These are phyloP conservation scores for Xylariaceae sp. DNA, from an alignment of 2,329 filamentous ascomycete genomes.

Conservation along the genomic window DNA sequence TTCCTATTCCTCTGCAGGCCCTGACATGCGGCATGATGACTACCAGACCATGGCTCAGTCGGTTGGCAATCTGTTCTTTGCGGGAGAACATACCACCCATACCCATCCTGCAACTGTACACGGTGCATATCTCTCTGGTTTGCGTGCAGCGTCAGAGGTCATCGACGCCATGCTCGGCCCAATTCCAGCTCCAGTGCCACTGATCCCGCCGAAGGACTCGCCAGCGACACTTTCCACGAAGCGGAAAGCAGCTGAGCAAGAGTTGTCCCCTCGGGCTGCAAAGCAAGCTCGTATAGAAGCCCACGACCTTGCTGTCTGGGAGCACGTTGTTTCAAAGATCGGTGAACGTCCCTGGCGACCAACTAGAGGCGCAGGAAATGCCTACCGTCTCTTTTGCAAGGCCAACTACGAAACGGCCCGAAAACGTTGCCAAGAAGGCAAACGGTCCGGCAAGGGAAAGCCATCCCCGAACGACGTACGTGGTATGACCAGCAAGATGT, in stretches of 20 bases:
- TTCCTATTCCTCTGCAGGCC: conserved; percentile 90
- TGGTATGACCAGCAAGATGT: conserved; percentile 80
- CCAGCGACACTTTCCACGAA: conserved; percentile 40
- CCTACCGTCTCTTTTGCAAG: conserved; percentile 86
- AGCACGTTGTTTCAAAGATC: conserved; percentile 51
- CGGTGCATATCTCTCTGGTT: conserved; percentile 87
- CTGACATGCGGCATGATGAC: conserved; percentile 75
- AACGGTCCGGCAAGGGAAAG: conserved; percentile 58
- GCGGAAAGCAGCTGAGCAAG: conserved; percentile 41
- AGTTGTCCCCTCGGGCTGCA: conserved; percentile 40
- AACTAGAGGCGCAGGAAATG: conserved; percentile 68
- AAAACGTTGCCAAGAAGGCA: conserved; percentile 58
- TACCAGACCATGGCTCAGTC: conserved; percentile 86
- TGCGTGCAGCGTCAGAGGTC: conserved; percentile 83
- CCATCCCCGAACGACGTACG: conserved; percentile 75
- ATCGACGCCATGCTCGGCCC: conserved; percentile 75
- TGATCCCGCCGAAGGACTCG: conserved; percentile 61
- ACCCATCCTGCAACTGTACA: conserved; percentile 97
- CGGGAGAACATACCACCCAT: conserved; percentile 91
- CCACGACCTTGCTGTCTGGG: conserved; percentile 51
- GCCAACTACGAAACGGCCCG: conserved; percentile 62
- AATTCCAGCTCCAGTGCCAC: conserved; percentile 68
- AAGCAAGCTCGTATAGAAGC: conserved; percentile 50
- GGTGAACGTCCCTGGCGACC: conserved; percentile 73
- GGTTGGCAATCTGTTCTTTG: conserved; percentile 87